Percentiles rank a stretch among this genome's conserved stretches.
These are phyloP conservation scores for Fragilaria crotonensis DNA, from an alignment of 108 stramenopile species.

Conservation along the genomic window DNA sequence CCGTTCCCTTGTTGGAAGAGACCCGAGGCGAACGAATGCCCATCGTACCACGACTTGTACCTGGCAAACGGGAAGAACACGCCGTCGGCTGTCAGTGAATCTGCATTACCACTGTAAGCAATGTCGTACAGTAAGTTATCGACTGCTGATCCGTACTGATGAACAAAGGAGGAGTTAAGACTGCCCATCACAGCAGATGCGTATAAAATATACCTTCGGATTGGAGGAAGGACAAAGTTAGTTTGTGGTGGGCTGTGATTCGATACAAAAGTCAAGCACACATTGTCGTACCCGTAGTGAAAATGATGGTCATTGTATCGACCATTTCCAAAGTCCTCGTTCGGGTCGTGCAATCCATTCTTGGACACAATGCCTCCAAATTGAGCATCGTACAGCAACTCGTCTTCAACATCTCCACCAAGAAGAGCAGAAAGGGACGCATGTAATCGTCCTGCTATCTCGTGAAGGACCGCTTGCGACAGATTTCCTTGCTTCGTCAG, in stretches of 20 bases:
- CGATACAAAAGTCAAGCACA: not conserved
- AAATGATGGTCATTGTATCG: slow-evolving; percentile 70
- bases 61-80: slow-evolving; percentile 71
- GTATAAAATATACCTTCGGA: slow-evolving; percentile 49
- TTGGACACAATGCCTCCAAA: slow-evolving; percentile 19
- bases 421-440: not conserved
- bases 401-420: not conserved
- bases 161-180: slow-evolving; percentile 49
- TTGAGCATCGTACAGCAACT: slow-evolving; percentile 10
- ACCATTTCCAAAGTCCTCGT: slow-evolving; percentile 17
- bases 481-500: not conserved
- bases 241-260: no score
- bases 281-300: slow-evolving; percentile 60
- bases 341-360: slow-evolving; percentile 6
- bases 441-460: not conserved
- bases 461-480: not conserved
- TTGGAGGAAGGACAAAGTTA: slow-evolving; percentile 10
- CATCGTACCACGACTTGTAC: slow-evolving; percentile 84
- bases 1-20: slow-evolving; percentile 85
- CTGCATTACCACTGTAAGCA: slow-evolving; percentile 55
- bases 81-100: slow-evolving; percentile 16
- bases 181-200: slow-evolving; percentile 68
- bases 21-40: slow-evolving; percentile 83
- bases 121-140: slow-evolving; percentile 74
- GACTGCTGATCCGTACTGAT: slow-evolving; percentile 49